A percentile compares a stretch with the other conserved stretches of the same genome.
Evolutionary conservation across 768 basidiomycete species (phyloP).

Genomic region (Suillus cothurnatus): DNA sequence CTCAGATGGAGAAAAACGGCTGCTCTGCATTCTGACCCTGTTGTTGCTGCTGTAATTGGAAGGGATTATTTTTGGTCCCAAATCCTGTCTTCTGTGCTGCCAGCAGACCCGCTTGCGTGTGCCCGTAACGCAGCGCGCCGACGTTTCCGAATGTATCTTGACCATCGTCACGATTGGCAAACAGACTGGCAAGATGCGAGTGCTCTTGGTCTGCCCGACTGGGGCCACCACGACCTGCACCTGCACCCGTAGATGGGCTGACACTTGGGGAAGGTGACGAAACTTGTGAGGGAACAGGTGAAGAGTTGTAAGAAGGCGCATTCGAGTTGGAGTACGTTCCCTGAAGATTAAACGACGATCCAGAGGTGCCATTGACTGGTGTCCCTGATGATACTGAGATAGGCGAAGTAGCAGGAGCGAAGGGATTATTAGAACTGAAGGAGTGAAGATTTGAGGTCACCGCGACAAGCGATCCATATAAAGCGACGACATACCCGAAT

Average conservation of each 20-base stretch:
- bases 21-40: conserved; percentile 59
- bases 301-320: conserved; percentile 32
- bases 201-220: conserved; percentile 69
- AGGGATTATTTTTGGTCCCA: conserved; percentile 65
- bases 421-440: conserved; percentile 91
- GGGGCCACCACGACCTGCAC: conserved; percentile 23
- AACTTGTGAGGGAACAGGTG: conserved; percentile 46
- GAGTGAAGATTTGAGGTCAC: conserved; percentile 27
- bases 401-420: conserved; percentile 53
- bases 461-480: conserved; percentile 1
- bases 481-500: conserved; percentile 56
- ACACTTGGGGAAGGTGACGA: conserved; percentile 39
- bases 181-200: conserved; percentile 72
- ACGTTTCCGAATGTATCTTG: conserved; percentile 95
- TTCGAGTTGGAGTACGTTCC: conserved; percentile 63
- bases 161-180: conserved; percentile 90
- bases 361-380: conserved; percentile 33
- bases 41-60: conserved; percentile 57
- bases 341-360: conserved; percentile 65
- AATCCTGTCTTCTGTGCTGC: conserved; percentile 49
- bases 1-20: conserved; percentile 78
- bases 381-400: conserved; percentile 35
- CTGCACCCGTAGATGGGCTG: conserved; percentile 22
- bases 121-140: conserved; percentile 74
- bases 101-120: conserved; percentile 55